These are phyloP conservation scores for Ceratocystis albifundus DNA, from an alignment of 2,329 filamentous ascomycete species.

Conservation along the genomic window DNA sequence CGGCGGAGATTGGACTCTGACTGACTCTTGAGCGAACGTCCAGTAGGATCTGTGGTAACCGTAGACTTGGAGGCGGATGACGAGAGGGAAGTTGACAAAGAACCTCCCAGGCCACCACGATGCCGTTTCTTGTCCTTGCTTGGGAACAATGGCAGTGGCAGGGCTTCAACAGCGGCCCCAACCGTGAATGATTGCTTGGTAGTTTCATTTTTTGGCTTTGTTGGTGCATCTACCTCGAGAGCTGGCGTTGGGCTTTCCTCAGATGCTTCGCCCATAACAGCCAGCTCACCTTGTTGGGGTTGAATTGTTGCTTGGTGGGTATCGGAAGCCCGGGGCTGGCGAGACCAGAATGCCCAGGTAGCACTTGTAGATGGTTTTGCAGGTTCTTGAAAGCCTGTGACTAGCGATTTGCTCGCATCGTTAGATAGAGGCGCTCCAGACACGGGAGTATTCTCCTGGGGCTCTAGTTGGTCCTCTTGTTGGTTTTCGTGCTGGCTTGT, in stretches of 20 bases:
- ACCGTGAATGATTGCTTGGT: neutral
- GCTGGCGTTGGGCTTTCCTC: constrained; percentile 44
- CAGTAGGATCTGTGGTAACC: constrained; percentile 25
- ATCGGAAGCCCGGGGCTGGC: constrained; percentile 35
- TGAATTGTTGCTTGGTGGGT: neutral
- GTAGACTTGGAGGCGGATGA: constrained; percentile 29
- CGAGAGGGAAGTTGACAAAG: constrained; percentile 30
- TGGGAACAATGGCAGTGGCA: neutral
- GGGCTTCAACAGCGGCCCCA: neutral
- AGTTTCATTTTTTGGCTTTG: neutral
- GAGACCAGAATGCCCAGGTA: constrained; percentile 75
- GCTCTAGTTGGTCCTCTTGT: neutral
- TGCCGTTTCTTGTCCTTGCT: constrained; percentile 13
- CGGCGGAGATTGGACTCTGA: constrained; percentile 9
- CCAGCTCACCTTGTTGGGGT: constrained; percentile 40
- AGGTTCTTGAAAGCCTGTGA: neutral
- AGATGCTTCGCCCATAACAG: constrained; percentile 46
- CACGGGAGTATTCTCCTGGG: neutral
- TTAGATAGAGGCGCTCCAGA: neutral
- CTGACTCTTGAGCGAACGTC: constrained; percentile 17
- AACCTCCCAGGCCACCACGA: neutral
- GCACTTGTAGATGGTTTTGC: constrained; percentile 38
- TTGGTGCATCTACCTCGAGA: neutral
- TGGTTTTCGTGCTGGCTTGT: neutral
- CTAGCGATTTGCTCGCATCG: neutral